Evolutionary conservation across 2,329 filamentous ascomycete species (phyloP), one percentile per base, ranked within the genome.

Genomic region (Colletotrichum graminicola): DNA sequence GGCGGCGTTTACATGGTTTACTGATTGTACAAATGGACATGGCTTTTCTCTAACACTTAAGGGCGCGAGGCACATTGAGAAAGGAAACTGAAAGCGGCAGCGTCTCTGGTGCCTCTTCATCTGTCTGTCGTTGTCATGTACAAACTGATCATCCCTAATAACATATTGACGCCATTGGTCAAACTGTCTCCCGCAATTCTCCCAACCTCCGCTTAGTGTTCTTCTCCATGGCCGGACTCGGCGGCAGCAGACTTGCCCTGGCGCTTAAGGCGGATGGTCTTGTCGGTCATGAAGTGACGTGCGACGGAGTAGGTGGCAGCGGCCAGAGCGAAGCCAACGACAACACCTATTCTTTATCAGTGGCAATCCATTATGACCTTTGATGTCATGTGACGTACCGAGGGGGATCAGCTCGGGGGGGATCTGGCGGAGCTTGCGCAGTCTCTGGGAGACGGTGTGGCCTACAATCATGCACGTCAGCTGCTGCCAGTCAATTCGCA

Each of bases 371-470:
- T 29, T 18, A 34, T 23, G 29, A 23, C 26, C 41, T 57, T 32
- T 10, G 32, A 74, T 78, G 73, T 73, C 32, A 21, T 64, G 45
- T 64, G 69, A 85, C 90, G 83, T 91, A 97, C 95, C 95, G 78
- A 99, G 92, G 80, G 96, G 96, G 77, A 95, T 90, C 89, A 99
- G 89, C 89, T 99, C 96, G 77, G 94, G 91, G 77, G 96, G 96
- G 80, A 98, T 92, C 85, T 91, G 91, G 89, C 93, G 95, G 80
- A 98, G 88, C 81, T 91, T 92, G 82, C 95, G 93, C 79, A 99
- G 88, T 82, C 95, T 94, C 88, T 98, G 96, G 76, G 95, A 97
- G 84, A 98, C 91, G 79, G 95, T 98, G 87, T 98, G 96, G 82
- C 94, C 96, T 99, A 75, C 62, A 69, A 39, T 29, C 60, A 14